Base-by-base conservation (phyloP, 768 basidiomycete genomes). In the Flagelloscypha sp. region DNA sequence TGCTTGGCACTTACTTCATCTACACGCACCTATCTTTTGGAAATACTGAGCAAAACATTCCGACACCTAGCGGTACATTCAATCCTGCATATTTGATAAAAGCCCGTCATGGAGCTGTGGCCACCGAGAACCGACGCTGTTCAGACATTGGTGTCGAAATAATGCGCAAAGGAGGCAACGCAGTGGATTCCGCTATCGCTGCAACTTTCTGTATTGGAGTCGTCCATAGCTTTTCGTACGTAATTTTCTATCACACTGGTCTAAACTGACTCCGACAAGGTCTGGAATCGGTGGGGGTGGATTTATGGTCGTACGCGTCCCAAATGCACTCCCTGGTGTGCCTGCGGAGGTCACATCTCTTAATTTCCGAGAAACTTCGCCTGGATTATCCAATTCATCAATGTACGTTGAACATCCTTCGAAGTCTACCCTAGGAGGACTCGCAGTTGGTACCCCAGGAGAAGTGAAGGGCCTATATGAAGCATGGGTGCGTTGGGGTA, bases 321-420 rank as follows among this genome's bases (percentile, higher is more conserved):
- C 88, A 11, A 72, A 80, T 13, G 44, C 48, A 1, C 45, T 51
- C 21, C 45, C 61, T 1, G 59, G 59, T 20, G 56, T 48, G 5
- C 42, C 53, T 9, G 84, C 83, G 22, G 65, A 79, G 48, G 78
- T 79, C 24, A 82, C 68, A 53, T 73, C 71, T 9, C 68, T 97
- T 33, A 87, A 97, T 61, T 97, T 88, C 54, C 75, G 94, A 28
- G 94, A 97, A 57, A 80, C 76, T 0, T 88, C 84, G 1, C 89
- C 94, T 0, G 71, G 69, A 0, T 56, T 74, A 22, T 66, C 89
- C 5, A 84, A 81, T 50, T 55, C 64, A 25, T 77, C 77, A 4
- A 97, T 97, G 92, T 97, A 76, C 58, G 48, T 58, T 22, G 58
- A 66, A 9, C 54, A 76, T 27, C 65, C 84, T 3, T 44, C 53